phyloP scores from a whole-genome alignment of 169 alveolate genomes.

The Plasmodium relictum region DNA sequence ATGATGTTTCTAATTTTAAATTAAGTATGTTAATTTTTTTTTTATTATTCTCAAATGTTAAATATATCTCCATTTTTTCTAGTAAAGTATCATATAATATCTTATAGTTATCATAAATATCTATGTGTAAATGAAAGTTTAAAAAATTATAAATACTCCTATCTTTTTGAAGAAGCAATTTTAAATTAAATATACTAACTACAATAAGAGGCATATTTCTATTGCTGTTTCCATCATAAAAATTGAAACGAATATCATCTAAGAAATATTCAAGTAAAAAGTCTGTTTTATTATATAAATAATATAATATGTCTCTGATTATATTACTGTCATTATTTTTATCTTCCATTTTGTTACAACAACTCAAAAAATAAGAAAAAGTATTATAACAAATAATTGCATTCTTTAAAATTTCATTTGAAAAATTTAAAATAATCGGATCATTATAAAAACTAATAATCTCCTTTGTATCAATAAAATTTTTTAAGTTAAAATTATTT shows the following conservation, averaged over 20 bases:
- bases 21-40: slow-evolving; percentile 28
- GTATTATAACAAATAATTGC: slow-evolving; percentile 16
- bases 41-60: slow-evolving; percentile 38
- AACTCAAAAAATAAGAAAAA: slow-evolving; percentile 30
- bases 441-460: slow-evolving; percentile 40
- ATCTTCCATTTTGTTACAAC: slow-evolving; percentile 6
- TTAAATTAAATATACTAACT: slow-evolving; percentile 29
- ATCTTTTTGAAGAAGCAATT: slow-evolving; percentile 27
- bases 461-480: not conserved
- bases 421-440: slow-evolving; percentile 41
- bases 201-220: slow-evolving; percentile 44
- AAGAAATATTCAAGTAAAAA: slow-evolving; percentile 26
- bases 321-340: not conserved
- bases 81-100: slow-evolving; percentile 33
- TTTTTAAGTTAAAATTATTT: not conserved
- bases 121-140: slow-evolving; percentile 29
- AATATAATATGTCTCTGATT: slow-evolving; percentile 18
- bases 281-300: slow-evolving; percentile 19
- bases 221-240: slow-evolving; percentile 43
- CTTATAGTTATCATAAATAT: slow-evolving; percentile 50
- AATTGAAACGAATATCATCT: slow-evolving; percentile 40
- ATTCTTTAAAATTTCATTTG: slow-evolving; percentile 38
- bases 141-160: slow-evolving; percentile 23
- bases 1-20: slow-evolving; percentile 51
- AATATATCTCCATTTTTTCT: slow-evolving; percentile 37